Conservation (phyloP, 805 yeast species). For the Cyberlindnera xylosilytica region DNA sequence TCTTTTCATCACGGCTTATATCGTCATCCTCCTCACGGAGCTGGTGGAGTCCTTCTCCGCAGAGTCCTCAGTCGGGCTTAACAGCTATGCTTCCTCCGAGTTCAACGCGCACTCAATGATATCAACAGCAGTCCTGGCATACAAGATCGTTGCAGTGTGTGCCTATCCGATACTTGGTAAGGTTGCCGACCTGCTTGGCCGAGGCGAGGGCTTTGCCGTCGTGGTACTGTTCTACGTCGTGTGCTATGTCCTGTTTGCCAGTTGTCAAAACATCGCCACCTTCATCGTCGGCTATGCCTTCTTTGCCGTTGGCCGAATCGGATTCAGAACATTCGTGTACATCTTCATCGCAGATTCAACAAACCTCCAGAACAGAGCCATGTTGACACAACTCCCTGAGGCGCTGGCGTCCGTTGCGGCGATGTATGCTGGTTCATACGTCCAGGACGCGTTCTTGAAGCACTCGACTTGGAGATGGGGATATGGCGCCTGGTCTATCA, state of each 20-base stretch:
- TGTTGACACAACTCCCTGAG: conserved; percentile 34
- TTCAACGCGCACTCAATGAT: conserved; percentile 35
- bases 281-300: conserved; percentile 34
- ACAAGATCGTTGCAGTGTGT: conserved; percentile 34
- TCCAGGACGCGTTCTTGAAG: conserved; percentile 29
- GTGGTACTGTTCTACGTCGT: conserved; percentile 29
- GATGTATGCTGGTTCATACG: conserved; percentile 25
- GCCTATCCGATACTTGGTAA: conserved; percentile 37
- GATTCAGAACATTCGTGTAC: conserved; percentile 28
- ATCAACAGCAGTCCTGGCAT: conserved; percentile 35
- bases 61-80: conserved; percentile 24
- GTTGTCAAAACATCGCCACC: conserved; percentile 30
- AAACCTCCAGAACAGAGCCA: conserved; percentile 33
- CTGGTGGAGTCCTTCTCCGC: conserved; percentile 28
- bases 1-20: too few species aligned
- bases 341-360: conserved; percentile 37
- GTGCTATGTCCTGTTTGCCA: conserved; percentile 33
- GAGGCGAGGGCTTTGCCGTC: conserved; percentile 35
- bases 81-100: conserved; percentile 32
- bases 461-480: conserved; percentile 47
- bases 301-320: conserved; percentile 35
- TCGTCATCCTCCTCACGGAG: too few species aligned
- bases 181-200: conserved; percentile 34
- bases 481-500: conserved; percentile 42
- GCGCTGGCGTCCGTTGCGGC: conserved; percentile 27